These are phyloP conservation scores for Nepenthes alata DNA, from an alignment of 179 eudicot species.

Conservation along the genomic window DNA sequence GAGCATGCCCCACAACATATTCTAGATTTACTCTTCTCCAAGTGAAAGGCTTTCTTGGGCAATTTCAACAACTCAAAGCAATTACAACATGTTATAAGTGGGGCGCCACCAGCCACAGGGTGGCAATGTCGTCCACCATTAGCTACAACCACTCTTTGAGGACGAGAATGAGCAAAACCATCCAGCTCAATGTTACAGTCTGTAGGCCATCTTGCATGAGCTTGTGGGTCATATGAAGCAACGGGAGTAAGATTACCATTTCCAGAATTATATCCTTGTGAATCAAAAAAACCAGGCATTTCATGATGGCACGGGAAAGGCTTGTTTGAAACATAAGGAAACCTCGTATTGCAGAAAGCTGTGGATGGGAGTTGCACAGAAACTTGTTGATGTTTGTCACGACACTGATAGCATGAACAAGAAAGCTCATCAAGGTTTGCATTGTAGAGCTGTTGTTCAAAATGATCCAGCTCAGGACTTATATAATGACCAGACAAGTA, in stretches of 20 bases:
- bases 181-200: conserved; percentile 32
- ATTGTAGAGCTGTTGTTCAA: conserved; percentile 31
- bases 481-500: conserved; percentile 29
- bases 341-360: conserved; percentile 29
- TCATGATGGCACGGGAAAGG: conserved; percentile 25
- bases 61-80: conserved; percentile 70
- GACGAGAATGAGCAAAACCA: conserved; percentile 28
- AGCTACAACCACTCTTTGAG: conserved; percentile 36
- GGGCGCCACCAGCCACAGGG: conserved; percentile 84
- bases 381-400: conserved; percentile 26
- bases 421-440: conserved; percentile 34
- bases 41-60: conserved; percentile 33
- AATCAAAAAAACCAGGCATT: conserved; percentile 19
- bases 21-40: conserved; percentile 38
- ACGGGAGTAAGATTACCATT: conserved; percentile 17
- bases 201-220: conserved; percentile 39
- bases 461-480: conserved; percentile 28
- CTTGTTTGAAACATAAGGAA: conserved; percentile 29
- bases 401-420: conserved; percentile 61
- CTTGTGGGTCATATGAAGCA: conserved; percentile 25
- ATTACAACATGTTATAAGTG: conserved; percentile 59
- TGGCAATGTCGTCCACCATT: conserved; percentile 33
- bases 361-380: conserved; percentile 26
- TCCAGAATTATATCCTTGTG: conserved; percentile 24
- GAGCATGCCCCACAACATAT: conserved; percentile 73